These are phyloP conservation scores for Juglanconis juglandina DNA, from an alignment of 2,329 filamentous ascomycete genomes.

Conservation along the genomic window DNA sequence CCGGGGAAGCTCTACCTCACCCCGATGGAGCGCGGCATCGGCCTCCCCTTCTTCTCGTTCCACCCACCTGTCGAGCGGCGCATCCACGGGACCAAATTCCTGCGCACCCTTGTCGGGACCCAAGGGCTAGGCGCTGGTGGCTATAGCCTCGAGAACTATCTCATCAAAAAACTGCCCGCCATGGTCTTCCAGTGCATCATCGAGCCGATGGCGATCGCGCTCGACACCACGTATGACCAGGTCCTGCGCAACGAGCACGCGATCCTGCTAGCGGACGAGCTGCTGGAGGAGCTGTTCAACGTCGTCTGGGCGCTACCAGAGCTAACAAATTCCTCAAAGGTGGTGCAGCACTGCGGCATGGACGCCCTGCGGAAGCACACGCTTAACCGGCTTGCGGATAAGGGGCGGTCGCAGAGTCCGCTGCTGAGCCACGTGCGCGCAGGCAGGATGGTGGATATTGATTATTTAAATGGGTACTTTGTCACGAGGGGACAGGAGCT, in stretches of 20 bases:
- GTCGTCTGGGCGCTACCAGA: slow-evolving; percentile 76
- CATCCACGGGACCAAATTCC: slow-evolving; percentile 47
- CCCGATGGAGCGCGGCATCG: slow-evolving; percentile 19
- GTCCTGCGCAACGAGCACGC: slow-evolving; percentile 66
- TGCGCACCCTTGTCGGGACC: slow-evolving; percentile 60
- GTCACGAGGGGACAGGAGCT: slow-evolving; percentile 67
- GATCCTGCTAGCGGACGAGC: slow-evolving; percentile 62
- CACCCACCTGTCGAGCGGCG: slow-evolving; percentile 24
- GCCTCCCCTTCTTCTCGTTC: slow-evolving; percentile 17
- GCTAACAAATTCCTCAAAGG: slow-evolving; percentile 56
- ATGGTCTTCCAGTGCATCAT: slow-evolving; percentile 73
- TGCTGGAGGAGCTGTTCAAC: slow-evolving; percentile 70
- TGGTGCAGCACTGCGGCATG: slow-evolving; percentile 54
- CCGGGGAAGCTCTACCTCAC: slow-evolving; percentile 34
- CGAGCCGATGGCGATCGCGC: slow-evolving; percentile 75
- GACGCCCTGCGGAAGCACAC: slow-evolving; percentile 60
- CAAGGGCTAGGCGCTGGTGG: slow-evolving; percentile 59
- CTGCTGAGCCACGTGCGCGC: slow-evolving; percentile 65
- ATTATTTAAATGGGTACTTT: slow-evolving; percentile 88
- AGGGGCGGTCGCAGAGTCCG: slow-evolving; percentile 52
- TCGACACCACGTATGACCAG: slow-evolving; percentile 72
- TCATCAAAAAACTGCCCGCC: slow-evolving; percentile 73
- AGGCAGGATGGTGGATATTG: slow-evolving; percentile 68
- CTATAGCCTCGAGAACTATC: slow-evolving; percentile 57
- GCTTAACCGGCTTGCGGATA: slow-evolving; percentile 53